phyloP scores from a whole-genome alignment of 768 basidiomycete genomes.

The Lactarius deliciosus region DNA sequence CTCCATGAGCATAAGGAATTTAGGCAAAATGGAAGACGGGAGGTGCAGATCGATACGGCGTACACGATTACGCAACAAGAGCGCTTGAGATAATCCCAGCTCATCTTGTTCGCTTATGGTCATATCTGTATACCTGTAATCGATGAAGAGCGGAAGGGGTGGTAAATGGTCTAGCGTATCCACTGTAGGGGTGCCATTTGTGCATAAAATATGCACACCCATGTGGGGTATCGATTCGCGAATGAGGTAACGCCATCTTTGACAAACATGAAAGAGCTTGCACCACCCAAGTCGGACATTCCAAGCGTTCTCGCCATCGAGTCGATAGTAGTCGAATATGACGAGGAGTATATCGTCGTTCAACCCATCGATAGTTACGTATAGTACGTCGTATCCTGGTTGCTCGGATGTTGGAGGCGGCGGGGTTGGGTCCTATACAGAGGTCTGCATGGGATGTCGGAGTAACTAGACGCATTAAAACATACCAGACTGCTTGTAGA shows the following conservation, averaged over 20 bases:
- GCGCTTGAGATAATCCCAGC: background rate
- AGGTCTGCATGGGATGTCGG: background rate
- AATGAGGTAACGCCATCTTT: constrained; percentile 9
- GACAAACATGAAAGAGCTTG: constrained; percentile 18
- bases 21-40: background rate
- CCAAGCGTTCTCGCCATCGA: background rate
- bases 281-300: constrained; percentile 6
- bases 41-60: background rate
- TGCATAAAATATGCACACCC: background rate
- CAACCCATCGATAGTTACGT: background rate
- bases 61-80: background rate
- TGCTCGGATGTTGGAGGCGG: background rate
- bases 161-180: background rate
- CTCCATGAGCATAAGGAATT: background rate
- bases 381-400: background rate
- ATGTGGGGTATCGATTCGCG: background rate
- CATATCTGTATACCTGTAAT: background rate
- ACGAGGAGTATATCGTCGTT: constrained; percentile 1
- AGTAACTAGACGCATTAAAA: background rate
- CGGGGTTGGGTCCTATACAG: background rate
- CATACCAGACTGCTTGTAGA: background rate
- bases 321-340: constrained; percentile 1
- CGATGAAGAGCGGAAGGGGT: background rate
- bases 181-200: background rate
- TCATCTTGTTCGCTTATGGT: background rate